A percentile compares a stretch with the other conserved stretches of the same genome.
Evolutionary conservation across 2,329 filamentous ascomycete species (phyloP).

Genomic region (Fusarium avenaceum): DNA sequence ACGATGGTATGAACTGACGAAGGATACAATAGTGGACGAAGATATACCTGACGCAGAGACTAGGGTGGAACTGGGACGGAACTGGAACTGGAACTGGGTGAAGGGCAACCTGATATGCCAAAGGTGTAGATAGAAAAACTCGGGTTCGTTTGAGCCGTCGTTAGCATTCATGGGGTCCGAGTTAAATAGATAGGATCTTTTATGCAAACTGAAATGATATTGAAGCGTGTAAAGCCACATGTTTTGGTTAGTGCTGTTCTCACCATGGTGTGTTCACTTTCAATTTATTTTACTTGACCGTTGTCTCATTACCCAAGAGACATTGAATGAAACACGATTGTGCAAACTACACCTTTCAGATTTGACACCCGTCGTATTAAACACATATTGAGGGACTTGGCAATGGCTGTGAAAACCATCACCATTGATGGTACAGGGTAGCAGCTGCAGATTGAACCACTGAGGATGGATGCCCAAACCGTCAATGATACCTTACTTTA

Average conservation of each 20-base stretch:
- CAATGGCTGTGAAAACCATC: background rate
- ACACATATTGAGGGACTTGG: background rate
- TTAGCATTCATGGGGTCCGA: conserved; percentile 33
- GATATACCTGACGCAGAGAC: conserved; percentile 36
- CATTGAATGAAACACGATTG: background rate
- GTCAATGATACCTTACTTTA: background rate
- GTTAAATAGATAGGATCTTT: conserved; percentile 40
- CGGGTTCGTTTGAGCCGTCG: conserved; percentile 27
- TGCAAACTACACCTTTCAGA: background rate
- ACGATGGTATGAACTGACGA: conserved; percentile 42
- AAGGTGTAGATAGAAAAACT: conserved; percentile 38
- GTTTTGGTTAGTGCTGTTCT: background rate
- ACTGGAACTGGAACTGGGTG: conserved; percentile 11
- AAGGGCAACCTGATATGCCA: conserved; percentile 29
- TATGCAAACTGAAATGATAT: conserved; percentile 15
- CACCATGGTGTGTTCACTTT: background rate
- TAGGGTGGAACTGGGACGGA: background rate
- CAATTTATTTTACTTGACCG: too few relatives aligned
- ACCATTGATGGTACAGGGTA: background rate
- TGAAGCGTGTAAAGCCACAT: background rate
- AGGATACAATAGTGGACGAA: conserved; percentile 27
- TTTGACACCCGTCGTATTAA: background rate
- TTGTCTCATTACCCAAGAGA: too few relatives aligned
- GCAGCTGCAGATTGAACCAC: background rate
- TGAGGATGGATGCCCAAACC: too few relatives aligned